Evolutionary conservation across 2,329 filamentous ascomycete species (phyloP).

Genomic region (Claviceps capensis): DNA sequence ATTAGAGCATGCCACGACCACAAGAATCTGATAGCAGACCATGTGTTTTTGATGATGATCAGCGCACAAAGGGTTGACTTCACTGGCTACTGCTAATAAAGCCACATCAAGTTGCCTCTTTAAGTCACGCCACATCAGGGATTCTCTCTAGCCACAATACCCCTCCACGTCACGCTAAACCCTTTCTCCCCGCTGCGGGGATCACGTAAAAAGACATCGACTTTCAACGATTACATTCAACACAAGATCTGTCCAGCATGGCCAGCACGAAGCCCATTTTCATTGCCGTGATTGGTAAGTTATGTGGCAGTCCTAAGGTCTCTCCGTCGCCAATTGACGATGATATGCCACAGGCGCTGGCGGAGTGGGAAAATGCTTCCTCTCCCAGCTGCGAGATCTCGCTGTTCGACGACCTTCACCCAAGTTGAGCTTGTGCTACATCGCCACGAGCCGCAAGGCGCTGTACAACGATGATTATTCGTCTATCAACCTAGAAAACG

Average conservation of each 20-base stretch:
- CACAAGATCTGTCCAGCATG: constrained; percentile 19
- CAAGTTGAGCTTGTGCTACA: constrained; percentile 66
- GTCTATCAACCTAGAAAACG: constrained; percentile 46
- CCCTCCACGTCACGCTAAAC: constrained; percentile 3
- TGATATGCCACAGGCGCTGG: constrained; percentile 54
- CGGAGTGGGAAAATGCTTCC: constrained; percentile 84
- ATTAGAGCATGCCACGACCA: neutral
- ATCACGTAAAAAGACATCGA: constrained; percentile 14
- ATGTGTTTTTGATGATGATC: neutral
- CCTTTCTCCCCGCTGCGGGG: constrained; percentile 20
- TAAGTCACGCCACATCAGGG: neutral
- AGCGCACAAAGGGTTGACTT: neutral
- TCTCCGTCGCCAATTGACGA: constrained; percentile 6
- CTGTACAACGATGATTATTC: constrained; percentile 63
- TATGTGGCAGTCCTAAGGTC: neutral
- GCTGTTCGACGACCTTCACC: constrained; percentile 51
- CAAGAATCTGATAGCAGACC: neutral
- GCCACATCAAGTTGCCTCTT: neutral
- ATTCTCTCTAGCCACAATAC: constrained; percentile 3
- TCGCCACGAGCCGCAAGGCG: constrained; percentile 74
- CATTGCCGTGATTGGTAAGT: constrained; percentile 38
- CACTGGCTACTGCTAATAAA: neutral
- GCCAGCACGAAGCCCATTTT: constrained; percentile 32
- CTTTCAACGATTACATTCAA: constrained; percentile 8
- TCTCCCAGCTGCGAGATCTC: constrained; percentile 63